Conservation (phyloP, 2,329 filamentous ascomycete genomes). For the Esteya vermicola region DNA sequence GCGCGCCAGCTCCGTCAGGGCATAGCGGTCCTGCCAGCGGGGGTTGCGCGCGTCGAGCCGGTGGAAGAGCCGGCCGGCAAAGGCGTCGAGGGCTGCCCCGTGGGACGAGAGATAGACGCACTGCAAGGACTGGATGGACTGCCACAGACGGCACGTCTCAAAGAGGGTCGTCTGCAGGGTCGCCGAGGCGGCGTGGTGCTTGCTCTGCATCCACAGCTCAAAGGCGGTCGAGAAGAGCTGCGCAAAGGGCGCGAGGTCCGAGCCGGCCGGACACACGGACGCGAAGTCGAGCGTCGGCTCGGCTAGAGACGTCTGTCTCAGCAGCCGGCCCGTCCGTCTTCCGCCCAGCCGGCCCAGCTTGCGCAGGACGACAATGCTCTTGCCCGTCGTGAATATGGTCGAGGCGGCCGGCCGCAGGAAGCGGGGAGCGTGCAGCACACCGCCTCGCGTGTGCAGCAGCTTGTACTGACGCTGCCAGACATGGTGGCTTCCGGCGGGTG, state of each 20-base stretch:
- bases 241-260: slow-evolving; percentile 51
- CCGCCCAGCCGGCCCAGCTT: slow-evolving; percentile 44
- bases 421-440: slow-evolving; percentile 51
- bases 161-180: slow-evolving; percentile 55
- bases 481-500: too few species aligned
- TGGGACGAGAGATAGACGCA: slow-evolving; percentile 65
- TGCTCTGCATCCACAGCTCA: slow-evolving; percentile 60
- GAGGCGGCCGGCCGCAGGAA: slow-evolving; percentile 58
- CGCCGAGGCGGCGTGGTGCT: slow-evolving; percentile 55
- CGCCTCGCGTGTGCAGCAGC: slow-evolving; percentile 45
- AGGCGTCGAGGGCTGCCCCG: slow-evolving; percentile 49
- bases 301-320: too few species aligned
- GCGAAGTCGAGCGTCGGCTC: slow-evolving; percentile 42
- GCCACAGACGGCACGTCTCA: slow-evolving; percentile 50
- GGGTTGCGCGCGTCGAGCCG: slow-evolving; percentile 48
- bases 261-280: slow-evolving; percentile 32
- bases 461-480: slow-evolving; percentile 67
- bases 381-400: slow-evolving; percentile 76
- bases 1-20: slow-evolving; percentile 64
- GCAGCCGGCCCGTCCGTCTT: slow-evolving; percentile 14
- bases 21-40: slow-evolving; percentile 68
- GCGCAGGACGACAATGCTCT: slow-evolving; percentile 74
- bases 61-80: slow-evolving; percentile 59
- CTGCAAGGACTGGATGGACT: slow-evolving; percentile 52
- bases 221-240: slow-evolving; percentile 62